A percentile compares a stretch with the other conserved stretches of the same genome.
Evolutionary conservation across 78 protist genomes (phyloP).

Genomic region (Bodo saltans): DNA sequence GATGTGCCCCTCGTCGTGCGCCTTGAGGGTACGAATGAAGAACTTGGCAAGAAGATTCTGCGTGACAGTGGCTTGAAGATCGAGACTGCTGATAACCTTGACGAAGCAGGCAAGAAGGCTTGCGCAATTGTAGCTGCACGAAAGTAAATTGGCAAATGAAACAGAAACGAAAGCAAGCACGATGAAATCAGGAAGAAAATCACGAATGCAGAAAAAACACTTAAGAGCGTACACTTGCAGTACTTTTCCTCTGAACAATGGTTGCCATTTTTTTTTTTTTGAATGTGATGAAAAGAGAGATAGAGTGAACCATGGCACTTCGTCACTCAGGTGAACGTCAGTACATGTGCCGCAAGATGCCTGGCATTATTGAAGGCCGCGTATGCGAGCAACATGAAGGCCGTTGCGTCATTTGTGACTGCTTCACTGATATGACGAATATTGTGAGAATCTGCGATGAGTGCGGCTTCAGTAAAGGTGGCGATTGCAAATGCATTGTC

Average conservation of each 20-base stretch:
- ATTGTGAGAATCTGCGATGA: slow-evolving; percentile 90
- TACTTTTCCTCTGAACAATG: no score
- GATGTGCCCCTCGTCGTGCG: slow-evolving; percentile 77
- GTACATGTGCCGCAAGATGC: slow-evolving; percentile 23
- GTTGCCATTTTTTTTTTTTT: no score
- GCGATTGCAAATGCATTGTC: slow-evolving; percentile 76
- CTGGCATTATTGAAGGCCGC: slow-evolving; percentile 16
- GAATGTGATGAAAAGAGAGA: no score
- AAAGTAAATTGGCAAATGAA: no score
- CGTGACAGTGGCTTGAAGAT: slow-evolving; percentile 22
- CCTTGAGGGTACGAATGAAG: slow-evolving; percentile 61
- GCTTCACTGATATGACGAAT: slow-evolving; percentile 73
- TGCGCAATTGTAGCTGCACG: neutral
- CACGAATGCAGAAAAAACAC: no score
- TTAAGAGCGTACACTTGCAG: no score
- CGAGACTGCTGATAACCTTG: slow-evolving; percentile 42
- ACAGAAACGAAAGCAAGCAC: no score
- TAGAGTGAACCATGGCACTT: no score
- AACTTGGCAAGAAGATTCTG: slow-evolving; percentile 30
- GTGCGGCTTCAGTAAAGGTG: slow-evolving; percentile 77
- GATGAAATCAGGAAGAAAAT: no score
- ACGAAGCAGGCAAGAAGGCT: slow-evolving; percentile 48
- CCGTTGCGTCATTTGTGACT: slow-evolving; percentile 87
- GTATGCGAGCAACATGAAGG: slow-evolving; percentile 73
- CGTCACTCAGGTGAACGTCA: no score